These are phyloP conservation scores for Clavispora asparagi DNA, from an alignment of 805 yeast species.

Conservation along the genomic window DNA sequence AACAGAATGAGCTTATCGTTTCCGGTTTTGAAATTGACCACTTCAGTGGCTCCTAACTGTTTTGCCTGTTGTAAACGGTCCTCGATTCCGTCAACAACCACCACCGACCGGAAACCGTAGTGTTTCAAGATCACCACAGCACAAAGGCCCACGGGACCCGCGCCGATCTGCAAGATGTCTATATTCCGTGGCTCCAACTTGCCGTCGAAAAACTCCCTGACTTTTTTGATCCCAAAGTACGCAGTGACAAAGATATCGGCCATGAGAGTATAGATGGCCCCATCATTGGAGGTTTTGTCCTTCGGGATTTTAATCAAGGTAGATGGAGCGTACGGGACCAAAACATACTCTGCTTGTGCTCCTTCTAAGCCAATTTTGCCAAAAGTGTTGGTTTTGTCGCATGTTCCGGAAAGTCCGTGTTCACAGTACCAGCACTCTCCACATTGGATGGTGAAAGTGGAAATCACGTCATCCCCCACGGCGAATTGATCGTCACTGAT, in stretches of 20 bases:
- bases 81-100: conserved; percentile 46
- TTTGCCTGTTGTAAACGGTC: conserved; percentile 42
- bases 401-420: conserved; percentile 50
- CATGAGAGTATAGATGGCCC: conserved; percentile 48
- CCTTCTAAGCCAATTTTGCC: conserved; percentile 56
- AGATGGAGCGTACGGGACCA: conserved; percentile 53
- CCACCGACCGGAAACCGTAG: conserved; percentile 40
- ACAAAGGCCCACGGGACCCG: conserved; percentile 59
- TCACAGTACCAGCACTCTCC: conserved; percentile 56
- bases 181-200: conserved; percentile 19
- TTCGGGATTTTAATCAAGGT: conserved; percentile 43
- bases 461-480: conserved; percentile 41
- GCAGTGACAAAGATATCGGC: conserved; percentile 66
- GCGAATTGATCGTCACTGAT: conserved; percentile 24
- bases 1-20: conserved; percentile 18
- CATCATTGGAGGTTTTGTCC: conserved; percentile 25
- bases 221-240: conserved; percentile 51
- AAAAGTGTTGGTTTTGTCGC: conserved; percentile 50
- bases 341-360: conserved; percentile 58
- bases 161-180: conserved; percentile 48
- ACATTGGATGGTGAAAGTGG: conserved; percentile 51
- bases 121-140: conserved; percentile 41
- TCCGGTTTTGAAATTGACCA: conserved; percentile 40
- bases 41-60: conserved; percentile 45
- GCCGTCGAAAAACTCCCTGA: conserved; percentile 24